Base-by-base conservation (phyloP, 345 rosid genomes). In the Hibiscus mutabilis region DNA sequence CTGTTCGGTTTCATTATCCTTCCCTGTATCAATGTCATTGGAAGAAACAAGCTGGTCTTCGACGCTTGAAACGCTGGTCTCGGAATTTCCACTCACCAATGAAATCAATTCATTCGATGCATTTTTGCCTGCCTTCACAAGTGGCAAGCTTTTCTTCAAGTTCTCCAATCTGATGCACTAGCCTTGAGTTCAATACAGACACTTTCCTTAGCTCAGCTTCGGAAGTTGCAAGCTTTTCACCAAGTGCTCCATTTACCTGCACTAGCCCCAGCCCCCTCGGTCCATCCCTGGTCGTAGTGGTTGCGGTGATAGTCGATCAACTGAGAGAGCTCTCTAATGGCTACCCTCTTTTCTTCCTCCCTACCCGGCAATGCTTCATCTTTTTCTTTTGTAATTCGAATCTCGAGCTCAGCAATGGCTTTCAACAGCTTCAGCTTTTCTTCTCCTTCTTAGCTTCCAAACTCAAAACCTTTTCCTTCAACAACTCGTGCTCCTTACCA, bases 331-430 rank as follows among this genome's bases (percentile, higher is more conserved):
- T 84, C 87, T 75, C 90, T 84, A 68, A 87, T 89, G 60, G 88
- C 95, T 78, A 87, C 91, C 76, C 86, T 84, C 79, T 89, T 95
- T 83, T 88, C 90, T 64, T 90, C 97, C 7, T 85, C 94, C 22
- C 85, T 83, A 71, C 73, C 65, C 78, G 72, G 52, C 81, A 86
- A 27, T 5, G 52, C 76, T 6, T 77, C 84, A 11, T 91, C 91
- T 74, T 82, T 77, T 68, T 80, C 85, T 70, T 72, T 83, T 62
- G 79, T 68, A 22, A 53, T 31, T 69, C 66, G 81, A 60, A 58
- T 56, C 79, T 78, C 82, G 8, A 81, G 80, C 70, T 80, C 81
- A 53, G 49, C 69, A 6, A 77, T 18, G 19, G 69, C 74, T 73
- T 77, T 83, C n/a, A 66, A 63, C 66, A 80, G 60, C 0, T 13